Evolutionary conservation across 768 basidiomycete species (phyloP), one percentile per base, ranked within the genome.

Genomic region (Trametes coccinea): DNA sequence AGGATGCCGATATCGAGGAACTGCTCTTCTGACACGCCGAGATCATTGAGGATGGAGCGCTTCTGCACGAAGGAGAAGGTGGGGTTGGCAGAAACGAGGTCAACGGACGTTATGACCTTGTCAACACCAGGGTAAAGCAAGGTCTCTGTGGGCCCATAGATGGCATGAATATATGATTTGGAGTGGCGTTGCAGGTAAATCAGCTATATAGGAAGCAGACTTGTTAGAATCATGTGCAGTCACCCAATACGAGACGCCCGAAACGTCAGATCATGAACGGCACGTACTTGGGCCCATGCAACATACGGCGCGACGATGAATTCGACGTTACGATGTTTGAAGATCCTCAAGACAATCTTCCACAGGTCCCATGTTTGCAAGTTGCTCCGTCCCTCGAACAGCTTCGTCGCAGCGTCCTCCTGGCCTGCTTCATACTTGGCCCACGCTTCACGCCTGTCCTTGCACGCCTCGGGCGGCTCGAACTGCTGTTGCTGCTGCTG

Each of bases 301-400:
- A 93, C 80, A 75, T 98, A 98, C 10, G 97, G 97, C 48, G 97
- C 95, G 61, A 98, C 88, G 49, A 98, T 82, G 72, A 95, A 98
- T 76, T 98, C 96, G 60, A 97, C 95, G 67, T 92, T 92, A 47
- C 96, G 82, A 76, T 98, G 92, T 72, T 93, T 87, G 75, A 98
- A 97, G 53, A 95, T 90, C 61, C 95, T 82, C 68, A 97, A 77
- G 6, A 98, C 88, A 79, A 92, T 85, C 71, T 95, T 85, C 88
- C 96, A 92, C n/a, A 98, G 80, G 75, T 98, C 96, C 87, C 89
- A 92, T 69, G 93, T 92, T 22, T 74, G 71, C 49, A 92, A 79
- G 50, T 83, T 81, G 66, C 82, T 86, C 46, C 92, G 79, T 1
- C 85, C 84, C 63, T 93, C 92, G 60, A 98, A 94, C 45, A 94